Evolutionary conservation across 495 filamentous ascomycete species (phyloP), one percentile per base, ranked within the genome.

Genomic region (Podospora conica): DNA sequence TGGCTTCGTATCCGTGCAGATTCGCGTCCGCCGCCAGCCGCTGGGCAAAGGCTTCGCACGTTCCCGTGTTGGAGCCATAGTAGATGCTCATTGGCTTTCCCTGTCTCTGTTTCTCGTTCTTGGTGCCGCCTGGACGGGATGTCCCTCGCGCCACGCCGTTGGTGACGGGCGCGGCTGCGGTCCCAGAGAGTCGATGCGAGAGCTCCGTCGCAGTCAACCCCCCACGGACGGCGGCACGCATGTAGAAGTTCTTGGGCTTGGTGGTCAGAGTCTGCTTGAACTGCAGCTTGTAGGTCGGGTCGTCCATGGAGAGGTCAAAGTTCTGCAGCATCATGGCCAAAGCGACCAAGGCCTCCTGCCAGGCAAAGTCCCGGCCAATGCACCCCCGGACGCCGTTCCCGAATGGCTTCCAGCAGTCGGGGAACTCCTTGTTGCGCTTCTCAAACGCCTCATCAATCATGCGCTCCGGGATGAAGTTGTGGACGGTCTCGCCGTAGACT

Each of bases 1-100:
- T 73, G 7, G 87, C 86, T 3, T 71, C 68, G 68, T 84, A 91
- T 0, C 89, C 90, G 68, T 87, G 84, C 4, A 71, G 69, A 20
- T 73, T 66, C 3, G 88, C 88, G 71, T 85, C 82, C 61, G 80
- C 79, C 7, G 87, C 87, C 15, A 92, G 71, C 58, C 81, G 78
- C 66, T 87, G 82, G 1, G 89, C 88, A 33, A 93, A 79, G 3
- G 85, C 78, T 70, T 91, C 88, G 70, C 90, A 93, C 12, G 90
- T 93, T 3, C 90, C 90, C 4, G 85, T 86, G 67, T 93, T 92
- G 15, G 86, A 88, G 18, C 90, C 90, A 67, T 87, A 93, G 29
- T 87, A 83, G n/a, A 93, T 86, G 48, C 81, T 82, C 71, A 93
- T 82, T 0, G 76, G 75, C 58, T 75, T 75, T 3, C 70, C 70